Conservation (phyloP, 768 basidiomycete genomes). For the Calocybe indica region DNA sequence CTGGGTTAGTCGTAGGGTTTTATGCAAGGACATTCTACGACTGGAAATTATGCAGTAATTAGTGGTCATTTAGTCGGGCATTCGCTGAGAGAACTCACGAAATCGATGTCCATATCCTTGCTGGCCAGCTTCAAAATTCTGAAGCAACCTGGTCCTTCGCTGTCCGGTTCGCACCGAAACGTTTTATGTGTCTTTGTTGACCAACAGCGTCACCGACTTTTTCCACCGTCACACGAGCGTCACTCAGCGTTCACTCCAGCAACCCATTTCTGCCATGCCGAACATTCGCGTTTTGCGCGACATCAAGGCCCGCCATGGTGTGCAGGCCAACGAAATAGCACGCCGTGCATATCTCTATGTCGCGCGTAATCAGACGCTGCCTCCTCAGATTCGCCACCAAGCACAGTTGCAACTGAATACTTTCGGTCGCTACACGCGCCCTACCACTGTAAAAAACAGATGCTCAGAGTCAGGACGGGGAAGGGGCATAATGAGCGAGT, state of each 20-base stretch:
- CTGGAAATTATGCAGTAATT: conserved; percentile 11
- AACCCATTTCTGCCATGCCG: conserved; percentile 7
- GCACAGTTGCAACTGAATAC: conserved; percentile 92
- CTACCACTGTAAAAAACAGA: conserved; percentile 85
- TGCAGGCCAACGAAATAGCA: conserved; percentile 70
- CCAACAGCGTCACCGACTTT: conserved; percentile 8
- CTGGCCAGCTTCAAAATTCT: neutral
- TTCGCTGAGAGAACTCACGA: too few relatives aligned
- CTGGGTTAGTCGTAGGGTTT: conserved; percentile 56
- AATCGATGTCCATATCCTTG: too few relatives aligned
- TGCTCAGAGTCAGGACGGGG: conserved; percentile 84
- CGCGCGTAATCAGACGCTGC: conserved; percentile 86
- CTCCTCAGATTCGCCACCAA: conserved; percentile 84
- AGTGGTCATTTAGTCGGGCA: neutral
- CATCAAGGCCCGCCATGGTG: conserved; percentile 69
- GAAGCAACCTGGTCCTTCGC: neutral
- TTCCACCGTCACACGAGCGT: conserved; percentile 1
- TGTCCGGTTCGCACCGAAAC: conserved; percentile 28
- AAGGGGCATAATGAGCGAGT: conserved; percentile 84
- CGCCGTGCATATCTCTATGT: conserved; percentile 91
- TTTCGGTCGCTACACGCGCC: conserved; percentile 76
- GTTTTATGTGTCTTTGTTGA: conserved; percentile 24
- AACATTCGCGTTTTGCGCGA: conserved; percentile 63
- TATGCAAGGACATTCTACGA: conserved; percentile 50
- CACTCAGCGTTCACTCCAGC: neutral